A percentile compares a stretch with the other conserved stretches of the same genome.
Conservation (phyloP, 2,329 filamentous ascomycete species). For the Penicillium decumbens region DNA sequence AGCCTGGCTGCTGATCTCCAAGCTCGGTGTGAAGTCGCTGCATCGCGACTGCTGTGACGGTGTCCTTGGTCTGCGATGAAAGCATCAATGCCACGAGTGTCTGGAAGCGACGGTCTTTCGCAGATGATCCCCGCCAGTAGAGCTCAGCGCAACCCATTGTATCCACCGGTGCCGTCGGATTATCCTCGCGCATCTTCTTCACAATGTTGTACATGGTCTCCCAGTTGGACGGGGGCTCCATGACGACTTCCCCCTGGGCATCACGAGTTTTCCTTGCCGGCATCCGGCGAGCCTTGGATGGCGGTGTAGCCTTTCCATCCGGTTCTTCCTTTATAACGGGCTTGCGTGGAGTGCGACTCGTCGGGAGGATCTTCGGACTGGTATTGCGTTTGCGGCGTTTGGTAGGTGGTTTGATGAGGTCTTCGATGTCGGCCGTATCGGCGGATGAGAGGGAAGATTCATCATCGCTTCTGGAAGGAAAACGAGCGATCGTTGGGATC, state of each 20-base stretch:
- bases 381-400: slow-evolving; percentile 50
- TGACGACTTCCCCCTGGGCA: slow-evolving; percentile 33
- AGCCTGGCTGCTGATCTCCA: slow-evolving; percentile 26
- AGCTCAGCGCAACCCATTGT: slow-evolving; percentile 82
- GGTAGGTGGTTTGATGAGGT: slow-evolving; percentile 41
- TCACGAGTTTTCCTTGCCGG: slow-evolving; percentile 40
- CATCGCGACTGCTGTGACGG: slow-evolving; percentile 81
- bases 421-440: slow-evolving; percentile 55
- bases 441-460: slow-evolving; percentile 35
- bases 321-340: slow-evolving; percentile 20
- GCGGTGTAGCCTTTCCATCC: slow-evolving; percentile 15
- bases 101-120: slow-evolving; percentile 68
- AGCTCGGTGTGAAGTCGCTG: slow-evolving; percentile 70
- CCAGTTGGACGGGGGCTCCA: slow-evolving; percentile 72
- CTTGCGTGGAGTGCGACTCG: slow-evolving; percentile 15
- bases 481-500: slow-evolving; percentile 30
- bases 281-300: slow-evolving; percentile 36
- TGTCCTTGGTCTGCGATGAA: slow-evolving; percentile 89
- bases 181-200: slow-evolving; percentile 69
- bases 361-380: slow-evolving; percentile 25
- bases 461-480: slow-evolving; percentile 23
- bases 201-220: slow-evolving; percentile 73
- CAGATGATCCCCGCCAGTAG: slow-evolving; percentile 41
- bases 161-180: slow-evolving; percentile 73
- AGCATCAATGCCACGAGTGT: slow-evolving; percentile 86